Evolutionary conservation across 148 eudicot species (phyloP), one percentile per base, ranked within the genome.

Genomic region (Linanthus parryae): DNA sequence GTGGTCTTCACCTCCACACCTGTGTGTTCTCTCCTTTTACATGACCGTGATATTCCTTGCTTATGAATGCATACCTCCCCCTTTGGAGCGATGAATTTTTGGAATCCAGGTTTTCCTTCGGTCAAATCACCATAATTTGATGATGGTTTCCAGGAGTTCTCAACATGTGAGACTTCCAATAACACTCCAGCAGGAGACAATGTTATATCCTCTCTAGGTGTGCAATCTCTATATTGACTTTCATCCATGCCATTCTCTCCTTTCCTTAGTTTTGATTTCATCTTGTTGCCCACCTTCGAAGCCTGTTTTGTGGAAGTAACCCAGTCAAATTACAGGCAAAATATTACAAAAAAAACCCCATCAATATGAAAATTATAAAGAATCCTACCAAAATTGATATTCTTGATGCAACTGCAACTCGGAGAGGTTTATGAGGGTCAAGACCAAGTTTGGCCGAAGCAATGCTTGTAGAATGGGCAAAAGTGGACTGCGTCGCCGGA

Each of bases 381-480:
- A 25, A 66, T 78, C 89, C 57, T 21, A 91, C 98, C 94, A 91
- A 71, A 68, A 68, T 79, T 43, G 98, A 76, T 61, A 92, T 48
- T 58, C 84, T 92, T 27, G 99, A 92, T 56, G 96, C 80, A 49
- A 92, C 66, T 50, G 94, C 84, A 62, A 56, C 77, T 73, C 79
- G 99, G 60, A 92, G 65, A 73, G 99, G 94, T 72, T 87, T 87
- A 28, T 92, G 90, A 52, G 96, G 83, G 69, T 84, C 88, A 59
- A 87, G 88, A 46, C 94, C 94, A 61, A 92, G 94, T 70, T 78
- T 84, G 49, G 71, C 67, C 1, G 85, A 62, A 39, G 82, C 87
- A 56, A 52, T 61, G 37, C 26, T 70, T 68, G 54, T 76, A 10
- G 80, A 55, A 54, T 71, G 55, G 54, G 58, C 55, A 59, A 62